Percentiles rank a stretch among this genome's conserved stretches.
These are phyloP conservation scores for Gossypium trilobum DNA, from an alignment of 441 rosid genomes.

Conservation along the genomic window DNA sequence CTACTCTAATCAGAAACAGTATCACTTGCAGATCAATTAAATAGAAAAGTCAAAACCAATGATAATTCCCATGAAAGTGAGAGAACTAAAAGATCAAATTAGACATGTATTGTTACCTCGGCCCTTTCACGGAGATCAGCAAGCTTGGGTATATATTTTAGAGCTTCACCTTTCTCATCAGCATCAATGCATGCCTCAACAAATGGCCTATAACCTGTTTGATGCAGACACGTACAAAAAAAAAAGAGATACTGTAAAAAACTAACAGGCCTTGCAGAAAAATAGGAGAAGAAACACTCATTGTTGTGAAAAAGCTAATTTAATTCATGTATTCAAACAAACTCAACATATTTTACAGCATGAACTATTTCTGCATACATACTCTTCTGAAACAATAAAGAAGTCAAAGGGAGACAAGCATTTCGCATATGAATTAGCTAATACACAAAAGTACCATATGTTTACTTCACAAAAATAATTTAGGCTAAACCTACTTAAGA, in stretches of 20 bases:
- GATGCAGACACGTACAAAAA: conserved; percentile 5
- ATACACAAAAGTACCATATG: neutral
- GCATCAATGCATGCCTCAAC: conserved; percentile 94
- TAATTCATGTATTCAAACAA: neutral
- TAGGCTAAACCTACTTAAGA: neutral
- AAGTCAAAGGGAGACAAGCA: neutral
- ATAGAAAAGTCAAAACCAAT: neutral
- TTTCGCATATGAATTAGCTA: neutral
- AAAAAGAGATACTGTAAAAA: neutral
- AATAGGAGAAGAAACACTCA: too few relatives aligned
- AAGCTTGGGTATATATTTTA: conserved; percentile 85
- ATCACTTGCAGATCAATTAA: neutral
- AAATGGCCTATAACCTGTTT: conserved; percentile 77
- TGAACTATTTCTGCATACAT: neutral
- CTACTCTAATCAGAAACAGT: neutral
- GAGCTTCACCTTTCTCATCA: conserved; percentile 82
- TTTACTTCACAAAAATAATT: neutral
- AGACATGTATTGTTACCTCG: conserved; percentile 40
- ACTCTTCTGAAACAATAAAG: neutral
- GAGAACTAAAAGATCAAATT: neutral
- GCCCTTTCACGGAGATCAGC: conserved; percentile 83
- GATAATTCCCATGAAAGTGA: neutral
- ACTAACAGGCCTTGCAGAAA: too few relatives aligned
- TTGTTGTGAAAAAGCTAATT: neutral
- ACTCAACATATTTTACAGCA: neutral